phyloP scores from a whole-genome alignment of 805 yeast genomes.

The Barnettozyma botsteinii region DNA sequence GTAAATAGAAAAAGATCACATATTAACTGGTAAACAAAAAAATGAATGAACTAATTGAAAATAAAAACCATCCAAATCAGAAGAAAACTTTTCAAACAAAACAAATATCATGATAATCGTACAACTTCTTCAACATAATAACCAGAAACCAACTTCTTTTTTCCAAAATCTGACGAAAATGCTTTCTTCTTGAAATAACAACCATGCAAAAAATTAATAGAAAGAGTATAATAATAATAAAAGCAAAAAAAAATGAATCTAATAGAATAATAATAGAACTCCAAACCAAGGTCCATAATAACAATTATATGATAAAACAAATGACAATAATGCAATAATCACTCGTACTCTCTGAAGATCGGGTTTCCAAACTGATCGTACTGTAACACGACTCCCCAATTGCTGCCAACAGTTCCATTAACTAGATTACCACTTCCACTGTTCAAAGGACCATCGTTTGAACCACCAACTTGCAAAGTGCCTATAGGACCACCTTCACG shows the following conservation, averaged over 20 bases:
- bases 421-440: background rate
- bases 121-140: no score
- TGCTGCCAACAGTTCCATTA: background rate
- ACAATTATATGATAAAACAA: background rate
- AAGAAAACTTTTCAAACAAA: no score
- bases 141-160: no score
- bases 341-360: constrained; percentile 7
- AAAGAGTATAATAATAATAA: background rate
- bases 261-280: background rate
- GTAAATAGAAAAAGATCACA: no score
- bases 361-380: constrained; percentile 10
- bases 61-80: no score
- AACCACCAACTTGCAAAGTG: background rate
- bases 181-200: no score
- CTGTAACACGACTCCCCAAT: constrained; percentile 6
- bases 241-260: background rate
- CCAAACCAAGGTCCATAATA: background rate
- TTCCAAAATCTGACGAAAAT: no score
- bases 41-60: no score
- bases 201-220: no score
- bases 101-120: no score
- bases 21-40: no score
- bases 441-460: background rate
- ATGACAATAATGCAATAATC: background rate
- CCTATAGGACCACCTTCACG: background rate